Base-by-base conservation (phyloP, 139 green algal genomes). In the Tetradesmus obliquus region DNA sequence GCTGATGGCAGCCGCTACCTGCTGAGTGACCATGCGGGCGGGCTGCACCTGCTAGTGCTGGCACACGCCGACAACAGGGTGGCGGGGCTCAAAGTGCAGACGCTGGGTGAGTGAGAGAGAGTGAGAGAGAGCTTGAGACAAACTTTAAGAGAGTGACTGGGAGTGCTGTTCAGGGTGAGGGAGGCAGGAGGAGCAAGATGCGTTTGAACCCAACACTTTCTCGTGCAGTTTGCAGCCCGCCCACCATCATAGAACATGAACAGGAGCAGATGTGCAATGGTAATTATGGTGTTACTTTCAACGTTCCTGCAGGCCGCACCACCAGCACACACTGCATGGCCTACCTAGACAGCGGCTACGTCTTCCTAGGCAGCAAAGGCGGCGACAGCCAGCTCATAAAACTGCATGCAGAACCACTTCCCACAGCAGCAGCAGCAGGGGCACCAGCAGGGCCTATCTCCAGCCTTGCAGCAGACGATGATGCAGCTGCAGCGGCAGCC, bases 331-430 rank as follows among this genome's bases (percentile, higher is more conserved):
- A 84, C 72, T 97, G 95, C 74, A 90, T 99, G 12, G 95, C 95
- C 32, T 99, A 99, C 94, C 94, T 99, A 82, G 98, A 99, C 94
- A 96, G 95, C 79, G 97, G 98, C 4, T 94, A 99, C 0, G 96
- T 99, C 3, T 99, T 97, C 91, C 90, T 99, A 32, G 98, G 97
- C 58, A 97, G 92, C 74, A 86, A 91, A 3, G 71, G 81, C 17
- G 96, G 95, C 13, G 96, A 98, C 91, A 95, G 90, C 24, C 98
- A 99, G 95, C 94, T 99, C 15, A 93, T 99, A 8, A 93, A 95
- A 71, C 92, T 98, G 79, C 92, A 95, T 60, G 81, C 91, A 2
- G 53, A 94, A 74, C 92, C 95, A 0, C 91, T 94, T 55, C 69
- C 89, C 17, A n/a, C 51, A 9, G 22, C 74, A 58, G 57, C 24